These are phyloP conservation scores for Zygnema cylindricum DNA, from an alignment of 139 green algal genomes.

Conservation along the genomic window DNA sequence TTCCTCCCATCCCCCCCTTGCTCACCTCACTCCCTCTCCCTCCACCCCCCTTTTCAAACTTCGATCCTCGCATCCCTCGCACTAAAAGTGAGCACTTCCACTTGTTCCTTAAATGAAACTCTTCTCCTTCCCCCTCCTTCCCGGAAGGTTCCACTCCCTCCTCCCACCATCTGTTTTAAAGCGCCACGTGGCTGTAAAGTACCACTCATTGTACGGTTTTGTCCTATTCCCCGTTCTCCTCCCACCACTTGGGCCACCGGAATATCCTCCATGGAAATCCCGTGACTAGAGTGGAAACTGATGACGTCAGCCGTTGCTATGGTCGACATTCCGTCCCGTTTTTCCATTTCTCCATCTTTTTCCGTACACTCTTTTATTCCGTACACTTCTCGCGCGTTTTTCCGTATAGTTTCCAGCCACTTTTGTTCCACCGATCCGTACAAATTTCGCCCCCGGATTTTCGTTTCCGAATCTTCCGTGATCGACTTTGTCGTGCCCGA, in stretches of 20 bases:
- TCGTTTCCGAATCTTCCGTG: not conserved
- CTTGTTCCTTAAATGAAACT: not conserved
- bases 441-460: not conserved
- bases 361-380: not conserved
- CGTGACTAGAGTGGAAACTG: not conserved
- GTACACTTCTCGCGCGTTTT: not conserved
- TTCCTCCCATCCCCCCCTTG: not conserved
- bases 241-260: not conserved
- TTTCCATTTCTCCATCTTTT: not conserved
- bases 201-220: not conserved
- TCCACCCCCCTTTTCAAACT: not conserved
- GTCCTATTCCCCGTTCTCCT: not conserved
- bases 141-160: not conserved
- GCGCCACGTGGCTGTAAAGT: not conserved
- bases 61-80: not conserved
- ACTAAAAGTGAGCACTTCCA: not conserved
- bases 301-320: not conserved
- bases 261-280: not conserved
- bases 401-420: not conserved
- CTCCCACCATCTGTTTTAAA: not conserved
- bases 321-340: no score
- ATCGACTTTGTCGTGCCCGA: not conserved
- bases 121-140: not conserved
- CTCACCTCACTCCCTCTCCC: not conserved
- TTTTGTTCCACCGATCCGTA: no score